Evolutionary conservation across 1,284 basidiomycete genomes (phyloP), one percentile per base, ranked within the genome.

Genomic region (Apiotrichum porosum): DNA sequence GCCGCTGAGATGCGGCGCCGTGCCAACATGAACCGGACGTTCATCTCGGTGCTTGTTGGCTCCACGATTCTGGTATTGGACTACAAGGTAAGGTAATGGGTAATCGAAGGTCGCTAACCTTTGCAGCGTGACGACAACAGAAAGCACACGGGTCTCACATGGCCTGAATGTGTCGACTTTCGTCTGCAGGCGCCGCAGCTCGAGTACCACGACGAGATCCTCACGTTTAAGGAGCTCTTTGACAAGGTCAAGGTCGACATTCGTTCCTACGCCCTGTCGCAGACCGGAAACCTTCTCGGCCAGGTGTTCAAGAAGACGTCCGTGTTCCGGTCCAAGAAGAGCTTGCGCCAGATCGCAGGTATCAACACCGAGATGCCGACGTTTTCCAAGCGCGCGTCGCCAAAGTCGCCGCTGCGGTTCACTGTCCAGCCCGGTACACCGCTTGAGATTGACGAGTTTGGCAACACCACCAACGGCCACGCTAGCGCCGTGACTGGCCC

Each of bases 191-290:
- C 75, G 13, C 79, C 79, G 4, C 63, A 65, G 13, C 69, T 95
- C 40, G 83, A 86, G 61, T 93, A 90, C 70, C 80, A 82, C 56
- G 90, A 93, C 67, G 84, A 88, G 69, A 91, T 89, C 0, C 90
- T 83, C 81, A 72, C 88, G 79, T 88, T 88, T 57, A 84, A 88
- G 66, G 87, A 91, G 52, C 65, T 92, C 28, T 83, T 89, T 15
- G 82, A 88, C 57, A 83, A 81, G 41, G 85, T 90, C 41, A 87
- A 85, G 68, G 83, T 84, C 62, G 72, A 74, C 50, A 63, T 71
- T 47, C 62, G 66, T 24, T 61, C 60, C 35, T 63, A 65, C 21
- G 63, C 68, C 1, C 74, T 71, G 70, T 62, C 66, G 9, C 75
- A 76, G 40, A 69, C 65, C 26, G 69, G 69, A 3, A 71, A 71